Percentiles rank a stretch among this genome's conserved stretches.
Evolutionary conservation across 352 stramenopile species (phyloP).

Genomic region (Globisporangium irregulare): DNA sequence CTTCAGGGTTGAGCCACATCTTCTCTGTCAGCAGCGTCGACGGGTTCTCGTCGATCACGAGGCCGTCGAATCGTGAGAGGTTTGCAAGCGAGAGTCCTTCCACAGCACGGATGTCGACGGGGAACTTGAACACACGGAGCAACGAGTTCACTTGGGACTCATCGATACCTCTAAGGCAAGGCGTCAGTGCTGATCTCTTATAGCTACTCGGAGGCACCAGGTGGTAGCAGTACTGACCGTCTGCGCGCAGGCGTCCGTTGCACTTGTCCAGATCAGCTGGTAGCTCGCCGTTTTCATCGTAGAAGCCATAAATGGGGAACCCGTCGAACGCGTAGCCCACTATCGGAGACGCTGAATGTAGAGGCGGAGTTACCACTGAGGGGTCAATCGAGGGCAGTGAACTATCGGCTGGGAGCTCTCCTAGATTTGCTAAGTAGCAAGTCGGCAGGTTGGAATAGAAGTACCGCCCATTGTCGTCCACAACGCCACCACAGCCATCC

Average conservation of each 20-base stretch:
- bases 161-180: conserved; percentile 54
- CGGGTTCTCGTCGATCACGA: conserved; percentile 56
- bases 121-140: conserved; percentile 46
- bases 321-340: conserved; percentile 67
- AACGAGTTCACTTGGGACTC: conserved; percentile 12
- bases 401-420: neutral
- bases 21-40: conserved; percentile 15
- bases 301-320: conserved; percentile 51
- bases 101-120: conserved; percentile 41
- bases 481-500: conserved; percentile 39
- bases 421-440: conserved; percentile 33
- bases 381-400: neutral
- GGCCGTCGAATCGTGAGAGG: conserved; percentile 43
- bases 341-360: conserved; percentile 23
- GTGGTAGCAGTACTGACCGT: conserved; percentile 63
- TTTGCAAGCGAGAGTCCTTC: conserved; percentile 45
- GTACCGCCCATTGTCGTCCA: conserved; percentile 44
- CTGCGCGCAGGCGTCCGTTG: conserved; percentile 34
- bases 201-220: conserved; percentile 19
- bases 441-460: conserved; percentile 41
- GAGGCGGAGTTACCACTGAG: neutral
- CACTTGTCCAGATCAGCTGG: conserved; percentile 48
- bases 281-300: conserved; percentile 42
- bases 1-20: conserved; percentile 52
- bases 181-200: conserved; percentile 34